Evolutionary conservation across 1,139 yeast species (phyloP), one percentile per base, ranked within the genome.

Genomic region (Pichia sp.): DNA sequence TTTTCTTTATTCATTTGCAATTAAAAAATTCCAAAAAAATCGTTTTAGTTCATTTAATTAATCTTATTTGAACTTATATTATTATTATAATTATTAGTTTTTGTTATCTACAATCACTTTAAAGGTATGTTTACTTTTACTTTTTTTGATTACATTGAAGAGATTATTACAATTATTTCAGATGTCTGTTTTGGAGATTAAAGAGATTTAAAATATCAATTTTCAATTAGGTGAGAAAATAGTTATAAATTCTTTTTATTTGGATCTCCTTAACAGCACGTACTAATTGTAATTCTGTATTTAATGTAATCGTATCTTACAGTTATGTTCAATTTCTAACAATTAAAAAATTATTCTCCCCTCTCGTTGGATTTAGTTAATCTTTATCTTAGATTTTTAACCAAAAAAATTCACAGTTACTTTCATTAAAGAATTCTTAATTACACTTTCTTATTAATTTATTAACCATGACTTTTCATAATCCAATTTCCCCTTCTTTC

Each of bases 401-500:
- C 10, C 5, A 40, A 33, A 11, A 28, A 41, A 33, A 33, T 18
- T 10, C 42, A 40, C 42, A 33, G 36, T 33, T 26, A 40, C 10
- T 35, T 18, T 35, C 7, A 7, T 35, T 18, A 35, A 35, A 9
- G 31, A 31, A 31, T 30, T n/a, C 18, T 9, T 33, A 25, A 39
- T 28, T 32, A 9, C 25, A 18, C n/a, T 8, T 34, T 9, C n/a
- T 34, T 34, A 29, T 35, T n/a, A 36, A 10, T 34, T 31, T 26
- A 33, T 34, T 27, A 18, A 49, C 32, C 34, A 52, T 53, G 53
- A 33, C 52, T 48, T 54, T 54, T 40, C 48, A 51, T 39, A 54
- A 54, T 39, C 57, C 57, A n/a, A 54, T 54, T 35, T 51, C 57
- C 42, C 57, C 57, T 34, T 48, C 57, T 9, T 52, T 54, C 44